These are phyloP conservation scores for Zasmidium citrigriseum DNA, from an alignment of 2,329 filamentous ascomycete genomes.

Conservation along the genomic window DNA sequence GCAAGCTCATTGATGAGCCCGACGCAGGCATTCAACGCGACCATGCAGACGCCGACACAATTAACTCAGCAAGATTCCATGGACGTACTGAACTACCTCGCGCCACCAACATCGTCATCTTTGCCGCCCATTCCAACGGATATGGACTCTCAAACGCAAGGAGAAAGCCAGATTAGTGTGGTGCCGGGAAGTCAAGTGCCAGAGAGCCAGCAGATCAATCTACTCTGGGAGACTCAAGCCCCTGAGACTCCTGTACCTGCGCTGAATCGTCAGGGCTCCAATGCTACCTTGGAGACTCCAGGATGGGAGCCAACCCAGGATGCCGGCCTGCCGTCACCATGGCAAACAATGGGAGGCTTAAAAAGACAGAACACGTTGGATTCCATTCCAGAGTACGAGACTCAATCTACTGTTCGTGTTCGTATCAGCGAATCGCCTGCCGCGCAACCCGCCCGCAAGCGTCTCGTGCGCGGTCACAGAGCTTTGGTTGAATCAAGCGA, in stretches of 20 bases:
- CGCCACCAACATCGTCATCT: constrained; percentile 32
- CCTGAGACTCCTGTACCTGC: constrained; percentile 32
- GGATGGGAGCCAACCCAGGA: constrained; percentile 38
- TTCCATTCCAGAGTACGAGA: constrained; percentile 27
- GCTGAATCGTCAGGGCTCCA: constrained; percentile 22
- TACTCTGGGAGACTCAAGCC: constrained; percentile 37
- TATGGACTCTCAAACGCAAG: constrained; percentile 14
- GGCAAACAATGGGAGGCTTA: constrained; percentile 20
- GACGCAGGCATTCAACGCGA: constrained; percentile 38
- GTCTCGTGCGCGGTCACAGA: constrained; percentile 45
- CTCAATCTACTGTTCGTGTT: constrained; percentile 34
- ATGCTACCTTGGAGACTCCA: constrained; percentile 30
- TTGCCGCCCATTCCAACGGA: constrained; percentile 25
- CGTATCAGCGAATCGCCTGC: constrained; percentile 35
- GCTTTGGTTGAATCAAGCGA: constrained; percentile 46
- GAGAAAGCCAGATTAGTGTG: constrained; percentile 19
- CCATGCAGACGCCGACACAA: constrained; percentile 39
- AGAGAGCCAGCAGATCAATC: constrained; percentile 38
- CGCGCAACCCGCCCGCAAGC: constrained; percentile 54
- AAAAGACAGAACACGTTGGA: constrained; percentile 21
- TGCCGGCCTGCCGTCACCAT: constrained; percentile 30
- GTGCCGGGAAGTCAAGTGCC: constrained; percentile 28
- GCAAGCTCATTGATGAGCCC: constrained; percentile 33
- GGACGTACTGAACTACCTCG: constrained; percentile 35
- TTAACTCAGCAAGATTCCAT: constrained; percentile 46